Base-by-base conservation (phyloP, 495 filamentous ascomycete species). In the Hyaloscypha finlandica region DNA sequence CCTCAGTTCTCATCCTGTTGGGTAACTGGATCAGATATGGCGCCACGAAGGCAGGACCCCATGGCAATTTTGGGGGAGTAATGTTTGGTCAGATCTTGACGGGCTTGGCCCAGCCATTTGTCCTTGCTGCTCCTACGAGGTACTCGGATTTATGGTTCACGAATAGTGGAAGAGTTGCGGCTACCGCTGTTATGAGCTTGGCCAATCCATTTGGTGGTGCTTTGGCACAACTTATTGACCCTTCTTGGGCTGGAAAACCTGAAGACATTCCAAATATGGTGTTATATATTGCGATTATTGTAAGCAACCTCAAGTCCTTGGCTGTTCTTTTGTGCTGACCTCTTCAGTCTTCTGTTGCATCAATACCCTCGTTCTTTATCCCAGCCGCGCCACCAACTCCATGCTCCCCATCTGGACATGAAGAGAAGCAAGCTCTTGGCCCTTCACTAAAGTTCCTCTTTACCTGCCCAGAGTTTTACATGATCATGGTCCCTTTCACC, bases 141-240 rank as follows among this genome's bases (percentile, higher is more conserved):
- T 99, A 97, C 73, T 94, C 90, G 63, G 93, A 97, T 73, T 80
- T 97, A 35, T 98, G 95, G 95, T 99, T 99, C 78, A 91, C 92
- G 0, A 89, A 92, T 66, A 75, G 80, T 0, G 94, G 92, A 19
- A 88, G 95, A 61, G 91, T 94, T 16, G 89, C 90, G 57, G 94
- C 95, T 19, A 99, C 95, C 4, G 95, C 95, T 1, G 71, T 97
- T 22, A 88, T 90, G 16, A 92, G 87, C 37, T 77, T 97, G 56
- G 90, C 94, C 1, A 97, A 97, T 75, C 93, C 94, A 0, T 83
- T 97, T 64, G 94, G 94, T 9, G 93, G 91, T 29, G 94, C 94
- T 2, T 69, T 99, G 30, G 95, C 90, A 3, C 92, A 99, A 77
- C 80, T 99, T 32, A 84, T 97, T 48, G 85, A 90, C 68, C 93